Evolutionary conservation across 495 filamentous ascomycete species (phyloP), one percentile per base, ranked within the genome.

Genomic region (Polyplosphaeria fusca): DNA sequence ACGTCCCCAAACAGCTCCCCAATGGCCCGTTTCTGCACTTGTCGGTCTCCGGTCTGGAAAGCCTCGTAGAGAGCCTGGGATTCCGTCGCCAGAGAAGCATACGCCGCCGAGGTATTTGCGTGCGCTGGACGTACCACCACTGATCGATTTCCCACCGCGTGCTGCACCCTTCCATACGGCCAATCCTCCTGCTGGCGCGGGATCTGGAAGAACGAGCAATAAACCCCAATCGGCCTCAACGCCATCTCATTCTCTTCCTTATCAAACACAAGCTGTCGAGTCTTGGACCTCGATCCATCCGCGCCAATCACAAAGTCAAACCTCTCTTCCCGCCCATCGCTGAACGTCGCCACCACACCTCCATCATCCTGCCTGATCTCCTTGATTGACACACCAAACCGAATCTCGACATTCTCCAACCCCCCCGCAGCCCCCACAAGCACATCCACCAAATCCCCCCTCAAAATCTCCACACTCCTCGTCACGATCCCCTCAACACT

Each of bases 401-500:
- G 20, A 55, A 74, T 73, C 41, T 69, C 42, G 5, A 75, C 71
- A 44, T 59, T 52, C n/a, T 39, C 22, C 26, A 68, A 54, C 18
- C 58, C 63, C 43, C 67, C 64, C 23, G 65, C 70, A 9, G 68
- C 69, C 35, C 74, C 68, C 44, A 71, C 61, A 0, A 78, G 40
- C 2, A 77, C 11, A 13, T 45, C 47, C 27, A 56, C 66, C 12
- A 79, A 51, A 60, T 77, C 75, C 18, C 68, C 73, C 14, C 75
- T 57, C 67, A 79, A 71, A 47, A 79, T 76, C 63, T 78, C 76
- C 32, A 42, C 74, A 9, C 78, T 74, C 11, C 68, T 66, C 9
- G 73, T 73, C 16, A 74, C 67, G 25, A 58, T 65, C 38, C 68
- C 66, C 47, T 68, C 65, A 2, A 60, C 60, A 30, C 1, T 58